Base-by-base conservation (phyloP, 176 grass and related monocot genomes). In the Lolium multiflorum region DNA sequence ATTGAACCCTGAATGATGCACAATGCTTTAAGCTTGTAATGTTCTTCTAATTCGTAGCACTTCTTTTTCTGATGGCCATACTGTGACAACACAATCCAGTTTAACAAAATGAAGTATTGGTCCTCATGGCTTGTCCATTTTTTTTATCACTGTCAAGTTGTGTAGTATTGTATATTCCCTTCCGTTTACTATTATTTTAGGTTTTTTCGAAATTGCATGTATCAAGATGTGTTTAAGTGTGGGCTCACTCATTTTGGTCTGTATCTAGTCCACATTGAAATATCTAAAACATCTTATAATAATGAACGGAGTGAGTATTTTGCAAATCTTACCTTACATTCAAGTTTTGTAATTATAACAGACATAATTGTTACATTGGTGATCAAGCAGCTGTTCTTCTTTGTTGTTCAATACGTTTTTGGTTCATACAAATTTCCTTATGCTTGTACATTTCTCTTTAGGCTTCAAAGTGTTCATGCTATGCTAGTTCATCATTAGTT, bases 401-500 rank as follows among this genome's bases (percentile, higher is more conserved):
- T 55, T 6, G 15, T 55, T 55, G 52, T 55, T 17, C 14, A 55
- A 55, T 16, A 17, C 52, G 20, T 70, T 56, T 83, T 25, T 71
- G 25, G 58, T 67, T 39, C 17, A 64, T 80, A 11, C 50, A 38
- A 14, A 80, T 51, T 51, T 72, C 56, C 7, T 6, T 81, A 25
- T 85, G 48, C 9, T 68, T 85, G 24, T 39, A 8, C 48, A 57
- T 77, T 82, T 56, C 11, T 21, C 25, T 50, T 25, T 74, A 50
- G 71, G 71, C 44, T 46, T 22, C 75, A 5, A 63, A 72, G 16
- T 63, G 14, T 11, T 22, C 39, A 71, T 39, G 11, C 39, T 24
- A 74, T 84, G 50, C 44, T 79, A 50, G 67, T 67, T 76, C 21
- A 48, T 73, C 65, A 80, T 80, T 44, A 80, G 28, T 59, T 69